A percentile compares a stretch with the other conserved stretches of the same genome.
phyloP scores from a whole-genome alignment of 2,329 filamentous ascomycete species.

The Colletotrichum melonis region DNA sequence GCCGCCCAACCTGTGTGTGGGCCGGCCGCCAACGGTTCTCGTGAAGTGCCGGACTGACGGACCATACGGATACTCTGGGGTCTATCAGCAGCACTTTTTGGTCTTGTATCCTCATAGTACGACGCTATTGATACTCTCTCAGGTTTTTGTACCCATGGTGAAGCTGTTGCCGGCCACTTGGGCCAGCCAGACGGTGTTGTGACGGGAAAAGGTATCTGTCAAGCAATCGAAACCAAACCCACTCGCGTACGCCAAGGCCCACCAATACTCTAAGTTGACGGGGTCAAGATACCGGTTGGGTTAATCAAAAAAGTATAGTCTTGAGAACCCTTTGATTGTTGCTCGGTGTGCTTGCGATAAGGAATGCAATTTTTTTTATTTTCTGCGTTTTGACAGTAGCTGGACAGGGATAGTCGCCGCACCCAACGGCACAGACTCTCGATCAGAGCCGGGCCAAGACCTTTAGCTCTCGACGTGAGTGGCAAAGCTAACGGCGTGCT shows the following conservation, averaged over 20 bases:
- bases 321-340: not conserved
- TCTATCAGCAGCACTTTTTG: not conserved
- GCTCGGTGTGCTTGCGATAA: slow-evolving; percentile 22
- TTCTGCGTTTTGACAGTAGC: slow-evolving; percentile 8
- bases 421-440: slow-evolving; percentile 18
- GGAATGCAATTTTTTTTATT: not conserved
- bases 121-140: not conserved
- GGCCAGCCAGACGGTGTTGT: not conserved
- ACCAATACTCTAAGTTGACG: not conserved
- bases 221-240: not conserved
- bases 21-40: not conserved
- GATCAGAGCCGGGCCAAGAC: slow-evolving; percentile 25
- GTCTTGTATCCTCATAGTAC: not conserved
- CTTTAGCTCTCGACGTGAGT: slow-evolving; percentile 23
- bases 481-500: slow-evolving; percentile 38
- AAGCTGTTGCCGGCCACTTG: not conserved
- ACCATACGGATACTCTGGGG: not conserved
- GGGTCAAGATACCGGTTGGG: not conserved
- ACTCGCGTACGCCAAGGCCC: not conserved
- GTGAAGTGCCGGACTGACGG: not conserved
- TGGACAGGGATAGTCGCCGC: slow-evolving; percentile 16
- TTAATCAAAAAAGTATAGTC: not conserved
- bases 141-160: not conserved
- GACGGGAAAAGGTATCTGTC: not conserved
- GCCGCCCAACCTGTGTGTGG: not conserved